Evolutionary conservation across 2,329 filamentous ascomycete genomes (phyloP).

Genomic region (Arthrobotrys megalospora): DNA sequence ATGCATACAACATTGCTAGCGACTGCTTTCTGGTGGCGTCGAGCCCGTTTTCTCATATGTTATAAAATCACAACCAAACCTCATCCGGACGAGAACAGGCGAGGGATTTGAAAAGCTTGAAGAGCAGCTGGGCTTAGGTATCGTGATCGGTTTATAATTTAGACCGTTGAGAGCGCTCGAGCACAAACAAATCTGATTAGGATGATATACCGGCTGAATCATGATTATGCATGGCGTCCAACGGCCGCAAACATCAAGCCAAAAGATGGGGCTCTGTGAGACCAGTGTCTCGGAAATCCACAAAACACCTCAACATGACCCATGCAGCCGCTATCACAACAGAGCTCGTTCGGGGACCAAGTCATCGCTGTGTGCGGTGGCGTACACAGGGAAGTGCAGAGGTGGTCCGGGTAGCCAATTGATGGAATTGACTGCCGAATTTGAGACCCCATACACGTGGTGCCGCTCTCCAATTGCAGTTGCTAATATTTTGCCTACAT

Average conservation of each 20-base stretch:
- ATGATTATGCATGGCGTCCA: background rate
- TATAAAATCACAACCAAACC: slow-evolving; percentile 5
- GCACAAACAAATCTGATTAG: too few species aligned
- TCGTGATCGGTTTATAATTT: slow-evolving; percentile 2
- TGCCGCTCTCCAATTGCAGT: slow-evolving; percentile 8
- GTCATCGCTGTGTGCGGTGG: slow-evolving; percentile 28
- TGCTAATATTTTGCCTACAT: background rate
- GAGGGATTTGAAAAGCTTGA: too few species aligned
- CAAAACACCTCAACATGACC: slow-evolving; percentile 1
- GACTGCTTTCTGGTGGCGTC: slow-evolving; percentile 2
- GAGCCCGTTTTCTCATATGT: slow-evolving; percentile 8
- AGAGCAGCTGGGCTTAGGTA: background rate
- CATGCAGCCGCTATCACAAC: slow-evolving; percentile 11
- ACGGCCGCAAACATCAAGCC: background rate
- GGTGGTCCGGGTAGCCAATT: background rate
- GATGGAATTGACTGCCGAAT: slow-evolving; percentile 8
- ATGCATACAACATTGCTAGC: background rate
- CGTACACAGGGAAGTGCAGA: slow-evolving; percentile 5
- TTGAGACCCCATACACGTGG: slow-evolving; percentile 9
- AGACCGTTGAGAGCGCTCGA: too few species aligned
- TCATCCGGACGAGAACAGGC: background rate
- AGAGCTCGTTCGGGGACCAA: slow-evolving; percentile 11
- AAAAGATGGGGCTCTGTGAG: slow-evolving; percentile 14
- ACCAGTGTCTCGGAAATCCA: slow-evolving; percentile 23
- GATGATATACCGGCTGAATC: too few species aligned